phyloP scores from a whole-genome alignment of 2,329 filamentous ascomycete species.

The Aspergillus cejpii region DNA sequence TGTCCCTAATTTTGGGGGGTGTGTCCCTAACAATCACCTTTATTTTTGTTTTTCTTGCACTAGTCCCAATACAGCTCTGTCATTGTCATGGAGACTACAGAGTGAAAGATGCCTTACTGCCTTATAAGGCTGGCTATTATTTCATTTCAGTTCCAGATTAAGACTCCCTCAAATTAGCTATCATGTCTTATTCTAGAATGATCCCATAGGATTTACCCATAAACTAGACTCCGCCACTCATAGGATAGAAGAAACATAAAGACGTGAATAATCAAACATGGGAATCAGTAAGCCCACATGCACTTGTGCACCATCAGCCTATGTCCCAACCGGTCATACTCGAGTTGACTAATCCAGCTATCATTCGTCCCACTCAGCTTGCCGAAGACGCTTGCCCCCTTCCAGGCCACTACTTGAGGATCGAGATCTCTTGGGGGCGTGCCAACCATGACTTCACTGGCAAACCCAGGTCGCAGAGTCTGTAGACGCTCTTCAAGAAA shows the following conservation, averaged over 20 bases:
- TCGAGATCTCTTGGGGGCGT: slow-evolving; percentile 85
- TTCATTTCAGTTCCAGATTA: no score
- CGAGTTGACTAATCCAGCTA: slow-evolving; percentile 80
- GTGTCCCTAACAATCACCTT: no score
- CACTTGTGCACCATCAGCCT: slow-evolving; percentile 79
- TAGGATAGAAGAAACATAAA: slow-evolving; percentile 7
- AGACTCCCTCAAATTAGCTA: slow-evolving; percentile 6
- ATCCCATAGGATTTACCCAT: slow-evolving; percentile 6
- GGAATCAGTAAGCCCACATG: slow-evolving; percentile 53
- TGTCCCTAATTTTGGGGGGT: no score
- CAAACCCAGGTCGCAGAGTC: slow-evolving; percentile 53
- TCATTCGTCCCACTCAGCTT: slow-evolving; percentile 82
- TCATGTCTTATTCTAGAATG: slow-evolving; percentile 3
- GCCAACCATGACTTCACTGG: slow-evolving; percentile 61
- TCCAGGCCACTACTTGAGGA: slow-evolving; percentile 95
- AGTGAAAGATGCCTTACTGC: no score
- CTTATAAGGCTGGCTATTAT: no score
- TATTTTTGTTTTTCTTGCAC: no score
- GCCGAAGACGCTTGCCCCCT: slow-evolving; percentile 93
- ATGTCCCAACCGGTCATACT: slow-evolving; percentile 80
- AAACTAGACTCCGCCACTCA: slow-evolving; percentile 9
- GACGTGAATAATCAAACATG: slow-evolving; percentile 6
- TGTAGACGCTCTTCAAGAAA: slow-evolving; percentile 79
- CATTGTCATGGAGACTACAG: neutral
- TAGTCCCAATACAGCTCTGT: neutral